Evolutionary conservation across 2,329 filamentous ascomycete species (phyloP).

Genomic region (Beauveria bassiana): DNA sequence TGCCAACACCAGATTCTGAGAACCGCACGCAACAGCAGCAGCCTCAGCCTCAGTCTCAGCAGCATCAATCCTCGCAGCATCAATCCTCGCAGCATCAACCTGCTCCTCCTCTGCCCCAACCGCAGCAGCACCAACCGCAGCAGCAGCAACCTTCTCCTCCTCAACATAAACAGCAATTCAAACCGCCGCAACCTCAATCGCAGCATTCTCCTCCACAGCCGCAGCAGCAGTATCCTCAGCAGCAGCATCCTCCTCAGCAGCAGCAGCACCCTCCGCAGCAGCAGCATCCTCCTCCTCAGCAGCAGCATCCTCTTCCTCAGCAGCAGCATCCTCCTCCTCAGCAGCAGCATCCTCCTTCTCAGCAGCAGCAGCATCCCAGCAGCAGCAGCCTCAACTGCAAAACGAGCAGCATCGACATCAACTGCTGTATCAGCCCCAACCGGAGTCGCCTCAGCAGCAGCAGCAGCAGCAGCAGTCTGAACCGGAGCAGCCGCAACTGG

Average conservation of each 20-base stretch:
- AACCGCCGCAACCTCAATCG: neutral
- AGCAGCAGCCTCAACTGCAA: neutral
- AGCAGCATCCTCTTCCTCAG: too few relatives aligned
- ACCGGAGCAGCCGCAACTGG: neutral
- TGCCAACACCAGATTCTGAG: conserved; percentile 7
- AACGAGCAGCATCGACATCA: neutral
- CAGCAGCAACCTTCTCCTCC: neutral
- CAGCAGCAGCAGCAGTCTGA: neutral
- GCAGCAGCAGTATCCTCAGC: neutral
- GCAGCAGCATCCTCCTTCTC: neutral
- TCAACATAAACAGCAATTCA: neutral
- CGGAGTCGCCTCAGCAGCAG: neutral
- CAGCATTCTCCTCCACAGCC: neutral
- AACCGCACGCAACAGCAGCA: neutral
- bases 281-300: too few relatives aligned
- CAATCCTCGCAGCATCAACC: neutral
- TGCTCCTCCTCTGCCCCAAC: neutral
- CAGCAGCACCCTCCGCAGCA: neutral
- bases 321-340: neutral
- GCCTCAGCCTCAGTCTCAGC: neutral
- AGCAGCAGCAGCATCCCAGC: too few relatives aligned
- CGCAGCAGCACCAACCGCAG: neutral
- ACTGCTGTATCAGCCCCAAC: neutral
- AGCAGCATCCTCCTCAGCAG: neutral
- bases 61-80: neutral